Evolutionary conservation across 2,329 filamentous ascomycete genomes (phyloP), one percentile per base, ranked within the genome.

Genomic region (Clonostachys rosea): DNA sequence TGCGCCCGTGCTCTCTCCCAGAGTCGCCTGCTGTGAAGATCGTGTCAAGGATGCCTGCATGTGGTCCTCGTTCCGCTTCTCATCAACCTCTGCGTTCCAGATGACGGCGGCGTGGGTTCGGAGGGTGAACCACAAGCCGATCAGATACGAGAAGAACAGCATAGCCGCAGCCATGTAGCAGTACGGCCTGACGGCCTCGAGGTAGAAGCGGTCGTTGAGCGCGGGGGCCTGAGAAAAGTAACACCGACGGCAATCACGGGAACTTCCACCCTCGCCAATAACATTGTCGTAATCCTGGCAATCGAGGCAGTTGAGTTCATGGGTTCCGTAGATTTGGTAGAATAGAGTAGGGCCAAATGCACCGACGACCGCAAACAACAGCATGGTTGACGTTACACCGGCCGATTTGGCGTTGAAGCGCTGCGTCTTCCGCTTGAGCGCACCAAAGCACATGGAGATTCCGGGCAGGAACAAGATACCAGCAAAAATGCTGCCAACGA

Each of bases 281-380:
- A 61, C 58, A 8, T 54, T 52, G 7, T 68, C 64, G 46, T 67
- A 71, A 52, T 83, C 76, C 43, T 78, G 69, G 50, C 79, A 84
- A 47, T 79, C 80, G 48, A 82, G 81, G 61, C 94, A 99, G 59
- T 90, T 94, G 45, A 99, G 79, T 69, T 99, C 91, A 62, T 99
- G 94, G 43, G 91, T 96, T 56, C 94, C 95, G 65, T 97, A 97
- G 52, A 99, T 96, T 62, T 99, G 92, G 68, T 97, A 99, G 70
- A 99, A 99, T 13, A 99, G 72, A 0, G 94, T 99, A 4, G 94
- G 94, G 1, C 92, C 87, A 66, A 99, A 99, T 9, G 92, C 90
- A 51, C 89, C 92, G 56, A 99, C 94, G 37, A 95, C 88, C 20
- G 94, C 92, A 63, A 99, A 99, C 10, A 99, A 76, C 48, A 99